Conservation (phyloP, 2,329 filamentous ascomycete genomes). For the Ascochyta clinopodiicola region DNA sequence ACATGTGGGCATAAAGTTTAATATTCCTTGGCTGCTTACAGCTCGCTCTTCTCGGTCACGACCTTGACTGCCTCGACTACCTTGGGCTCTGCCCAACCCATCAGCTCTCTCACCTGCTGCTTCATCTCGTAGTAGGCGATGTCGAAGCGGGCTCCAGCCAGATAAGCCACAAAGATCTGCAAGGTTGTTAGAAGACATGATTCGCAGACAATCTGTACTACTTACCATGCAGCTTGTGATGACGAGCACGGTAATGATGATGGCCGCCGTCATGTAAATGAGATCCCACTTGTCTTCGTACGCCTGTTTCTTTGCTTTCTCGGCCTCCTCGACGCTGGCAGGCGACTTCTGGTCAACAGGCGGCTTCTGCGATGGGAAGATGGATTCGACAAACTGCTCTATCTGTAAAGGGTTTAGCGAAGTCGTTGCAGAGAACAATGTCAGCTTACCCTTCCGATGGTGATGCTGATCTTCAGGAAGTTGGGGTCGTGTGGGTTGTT, state of each 20-base stretch:
- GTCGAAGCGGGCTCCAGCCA: slow-evolving; percentile 84
- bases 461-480: slow-evolving; percentile 88
- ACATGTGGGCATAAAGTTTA: slow-evolving; percentile 35
- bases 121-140: slow-evolving; percentile 66
- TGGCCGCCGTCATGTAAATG: slow-evolving; percentile 69
- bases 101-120: slow-evolving; percentile 53
- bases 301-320: slow-evolving; percentile 60
- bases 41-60: slow-evolving; percentile 49
- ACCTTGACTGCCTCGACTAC: slow-evolving; percentile 29
- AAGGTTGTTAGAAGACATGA: slow-evolving; percentile 22
- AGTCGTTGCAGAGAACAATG: neutral
- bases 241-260: slow-evolving; percentile 71
- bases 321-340: slow-evolving; percentile 62
- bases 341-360: slow-evolving; percentile 51
- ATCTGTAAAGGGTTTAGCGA: slow-evolving; percentile 62
- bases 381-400: slow-evolving; percentile 92
- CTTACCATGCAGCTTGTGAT: slow-evolving; percentile 83
- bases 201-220: slow-evolving; percentile 19
- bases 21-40: slow-evolving; percentile 37
- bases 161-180: slow-evolving; percentile 78
- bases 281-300: slow-evolving; percentile 62
- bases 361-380: slow-evolving; percentile 85
- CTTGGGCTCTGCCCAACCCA: slow-evolving; percentile 30
- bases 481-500: slow-evolving; percentile 93
- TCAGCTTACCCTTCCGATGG: slow-evolving; percentile 76